Conservation (phyloP, 371 early-diverging fungal genomes). For the Circinella minor region DNA sequence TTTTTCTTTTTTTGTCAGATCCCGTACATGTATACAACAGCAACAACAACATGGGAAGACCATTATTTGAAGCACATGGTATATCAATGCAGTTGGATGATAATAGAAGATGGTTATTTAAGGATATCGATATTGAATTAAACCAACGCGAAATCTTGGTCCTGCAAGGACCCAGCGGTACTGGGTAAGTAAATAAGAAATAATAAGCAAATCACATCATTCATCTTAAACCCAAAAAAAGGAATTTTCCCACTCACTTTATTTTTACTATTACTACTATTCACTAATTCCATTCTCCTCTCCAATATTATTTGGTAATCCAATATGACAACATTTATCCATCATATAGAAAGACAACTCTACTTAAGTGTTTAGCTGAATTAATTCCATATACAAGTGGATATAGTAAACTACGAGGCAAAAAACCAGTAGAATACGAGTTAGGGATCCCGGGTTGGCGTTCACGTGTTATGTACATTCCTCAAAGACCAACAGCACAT, state of each 20-base stretch:
- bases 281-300: too few species aligned
- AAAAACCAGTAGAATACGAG: constrained; percentile 61
- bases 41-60: not conserved
- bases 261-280: not conserved
- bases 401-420: constrained; percentile 56
- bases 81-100: constrained; percentile 42
- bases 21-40: not conserved
- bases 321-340: not conserved
- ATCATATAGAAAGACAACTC: constrained; percentile 74
- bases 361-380: constrained; percentile 84
- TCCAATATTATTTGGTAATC: too few species aligned
- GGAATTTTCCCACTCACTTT: not conserved
- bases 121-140: constrained; percentile 60
- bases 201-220: not conserved
- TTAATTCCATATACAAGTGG: constrained; percentile 72
- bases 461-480: constrained; percentile 83
- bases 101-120: constrained; percentile 63
- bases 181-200: constrained; percentile 56
- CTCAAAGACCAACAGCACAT: constrained; percentile 79
- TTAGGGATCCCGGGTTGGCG: constrained; percentile 75
- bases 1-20: constrained; percentile 16
- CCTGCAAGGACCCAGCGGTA: constrained; percentile 77
- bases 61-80: constrained; percentile 36
- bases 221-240: not conserved
- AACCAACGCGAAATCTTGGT: constrained; percentile 60